Percentiles rank a stretch among this genome's conserved stretches.
Evolutionary conservation across 768 basidiomycete species (phyloP).

Genomic region (Rhizopogon vinicolor): DNA sequence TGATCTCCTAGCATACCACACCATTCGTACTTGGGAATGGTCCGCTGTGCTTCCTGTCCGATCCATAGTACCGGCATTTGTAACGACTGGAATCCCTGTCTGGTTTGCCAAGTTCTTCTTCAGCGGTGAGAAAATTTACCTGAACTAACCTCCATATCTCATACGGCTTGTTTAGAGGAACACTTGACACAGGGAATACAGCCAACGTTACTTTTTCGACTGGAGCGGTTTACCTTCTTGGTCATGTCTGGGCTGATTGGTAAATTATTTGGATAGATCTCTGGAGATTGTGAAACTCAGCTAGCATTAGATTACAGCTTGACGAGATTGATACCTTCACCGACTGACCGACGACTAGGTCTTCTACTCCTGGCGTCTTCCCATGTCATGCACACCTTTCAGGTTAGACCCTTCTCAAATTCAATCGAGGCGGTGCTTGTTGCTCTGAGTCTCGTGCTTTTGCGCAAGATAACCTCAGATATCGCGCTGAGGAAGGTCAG

Average conservation of each 20-base stretch:
- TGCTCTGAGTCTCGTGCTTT: conserved; percentile 22
- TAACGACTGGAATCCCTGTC: conserved; percentile 31
- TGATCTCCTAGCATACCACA: conserved; percentile 21
- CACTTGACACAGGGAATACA: not conserved
- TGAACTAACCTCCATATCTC: not conserved
- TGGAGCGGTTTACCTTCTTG: conserved; percentile 28
- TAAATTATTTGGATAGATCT: conserved; percentile 7
- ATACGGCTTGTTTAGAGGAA: conserved; percentile 10
- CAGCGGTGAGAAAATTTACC: conserved; percentile 17
- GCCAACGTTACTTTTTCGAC: conserved; percentile 19
- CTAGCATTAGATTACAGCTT: conserved; percentile 19
- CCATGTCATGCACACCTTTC: conserved; percentile 32
- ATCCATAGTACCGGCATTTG: conserved; percentile 27
- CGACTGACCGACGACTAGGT: conserved; percentile 13
- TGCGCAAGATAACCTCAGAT: conserved; percentile 12
- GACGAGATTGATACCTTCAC: conserved; percentile 15
- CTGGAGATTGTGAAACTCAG: conserved; percentile 2
- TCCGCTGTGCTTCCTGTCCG: conserved; percentile 27
- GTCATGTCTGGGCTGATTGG: conserved; percentile 28
- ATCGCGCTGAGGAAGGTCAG: not conserved
- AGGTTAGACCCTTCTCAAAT: conserved; percentile 37
- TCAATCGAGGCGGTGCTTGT: conserved; percentile 30
- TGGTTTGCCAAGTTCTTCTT: conserved; percentile 10
- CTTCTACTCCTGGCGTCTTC: conserved; percentile 31
- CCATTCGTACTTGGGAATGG: conserved; percentile 36